A percentile compares a stretch with the other conserved stretches of the same genome.
phyloP scores from a whole-genome alignment of 331 rosid genomes.

The Malus hybrid region DNA sequence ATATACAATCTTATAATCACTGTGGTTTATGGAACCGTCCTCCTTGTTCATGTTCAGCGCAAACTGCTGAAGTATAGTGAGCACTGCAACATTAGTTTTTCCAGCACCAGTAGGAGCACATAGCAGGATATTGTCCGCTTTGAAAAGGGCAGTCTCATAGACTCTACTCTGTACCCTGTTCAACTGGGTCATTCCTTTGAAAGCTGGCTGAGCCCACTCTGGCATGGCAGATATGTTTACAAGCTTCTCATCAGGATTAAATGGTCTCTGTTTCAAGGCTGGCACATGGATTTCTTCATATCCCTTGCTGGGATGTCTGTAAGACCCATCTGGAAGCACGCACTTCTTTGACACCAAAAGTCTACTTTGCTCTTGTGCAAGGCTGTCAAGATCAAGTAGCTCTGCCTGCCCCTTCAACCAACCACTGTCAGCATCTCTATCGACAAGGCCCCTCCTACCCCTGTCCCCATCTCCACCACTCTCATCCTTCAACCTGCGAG shows the following conservation, averaged over 20 bases:
- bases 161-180: constrained; percentile 94
- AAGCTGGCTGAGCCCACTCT: constrained; percentile 93
- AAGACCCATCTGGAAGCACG: constrained; percentile 77
- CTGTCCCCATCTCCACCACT: constrained; percentile 60
- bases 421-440: constrained; percentile 73
- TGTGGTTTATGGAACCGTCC: constrained; percentile 75
- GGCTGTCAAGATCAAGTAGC: constrained; percentile 78
- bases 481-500: constrained; percentile 76
- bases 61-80: constrained; percentile 87
- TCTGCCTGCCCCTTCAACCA: constrained; percentile 75
- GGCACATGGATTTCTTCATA: constrained; percentile 95
- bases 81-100: constrained; percentile 93
- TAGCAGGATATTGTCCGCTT: constrained; percentile 59
- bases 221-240: constrained; percentile 76
- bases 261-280: constrained; percentile 59
- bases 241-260: constrained; percentile 61
- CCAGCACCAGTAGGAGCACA: constrained; percentile 99
- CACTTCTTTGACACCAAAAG: constrained; percentile 65
- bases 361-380: constrained; percentile 67
- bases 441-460: constrained; percentile 59
- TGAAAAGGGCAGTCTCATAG: constrained; percentile 74
- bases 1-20: constrained; percentile 77
- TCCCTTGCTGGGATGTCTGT: constrained; percentile 64
- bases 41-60: constrained; percentile 65
- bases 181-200: constrained; percentile 85